Conservation (phyloP, 139 green algal species). For the Tetraselmis chui region DNA sequence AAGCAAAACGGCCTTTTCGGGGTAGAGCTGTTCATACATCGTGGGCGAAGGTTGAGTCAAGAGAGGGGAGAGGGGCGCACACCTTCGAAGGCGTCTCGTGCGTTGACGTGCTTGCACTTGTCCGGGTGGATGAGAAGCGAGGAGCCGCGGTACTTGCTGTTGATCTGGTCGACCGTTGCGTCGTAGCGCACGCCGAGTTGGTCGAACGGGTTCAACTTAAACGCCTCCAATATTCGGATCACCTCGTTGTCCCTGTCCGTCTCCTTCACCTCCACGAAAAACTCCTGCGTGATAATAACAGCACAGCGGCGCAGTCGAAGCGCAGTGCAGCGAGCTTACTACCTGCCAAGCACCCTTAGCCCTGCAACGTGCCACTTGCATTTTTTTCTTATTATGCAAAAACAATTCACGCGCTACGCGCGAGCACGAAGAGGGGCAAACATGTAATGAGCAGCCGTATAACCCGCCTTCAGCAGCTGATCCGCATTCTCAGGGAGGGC, state of each 20-base stretch:
- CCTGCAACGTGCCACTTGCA: neutral
- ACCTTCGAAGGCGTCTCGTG: slow-evolving; percentile 79
- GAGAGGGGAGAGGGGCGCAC: too few relatives aligned
- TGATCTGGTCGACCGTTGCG: slow-evolving; percentile 68
- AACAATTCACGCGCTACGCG: neutral
- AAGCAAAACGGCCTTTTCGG: too few relatives aligned
- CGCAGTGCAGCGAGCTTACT: neutral
- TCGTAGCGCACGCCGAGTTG: slow-evolving; percentile 82
- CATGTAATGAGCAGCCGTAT: too few relatives aligned
- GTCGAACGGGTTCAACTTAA: slow-evolving; percentile 97
- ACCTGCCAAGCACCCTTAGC: neutral
- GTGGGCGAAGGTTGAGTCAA: too few relatives aligned
- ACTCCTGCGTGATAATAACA: slow-evolving; percentile 40
- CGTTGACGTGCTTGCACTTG: slow-evolving; percentile 63
- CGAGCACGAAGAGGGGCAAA: too few relatives aligned
- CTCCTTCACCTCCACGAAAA: slow-evolving; percentile 82
- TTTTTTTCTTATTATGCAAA: slow-evolving; percentile 11
- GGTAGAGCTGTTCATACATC: too few relatives aligned
- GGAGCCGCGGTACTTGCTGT: slow-evolving; percentile 80
- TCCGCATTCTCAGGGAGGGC: slow-evolving; percentile 6
- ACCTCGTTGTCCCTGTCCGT: slow-evolving; percentile 91
- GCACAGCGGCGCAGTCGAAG: neutral
- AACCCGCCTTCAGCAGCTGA: slow-evolving; percentile 1
- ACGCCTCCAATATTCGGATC: slow-evolving; percentile 79
- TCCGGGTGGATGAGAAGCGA: slow-evolving; percentile 71